Base-by-base conservation (phyloP, 192 early-diverging fungal genomes). In the Neocallimastix lanati region DNA sequence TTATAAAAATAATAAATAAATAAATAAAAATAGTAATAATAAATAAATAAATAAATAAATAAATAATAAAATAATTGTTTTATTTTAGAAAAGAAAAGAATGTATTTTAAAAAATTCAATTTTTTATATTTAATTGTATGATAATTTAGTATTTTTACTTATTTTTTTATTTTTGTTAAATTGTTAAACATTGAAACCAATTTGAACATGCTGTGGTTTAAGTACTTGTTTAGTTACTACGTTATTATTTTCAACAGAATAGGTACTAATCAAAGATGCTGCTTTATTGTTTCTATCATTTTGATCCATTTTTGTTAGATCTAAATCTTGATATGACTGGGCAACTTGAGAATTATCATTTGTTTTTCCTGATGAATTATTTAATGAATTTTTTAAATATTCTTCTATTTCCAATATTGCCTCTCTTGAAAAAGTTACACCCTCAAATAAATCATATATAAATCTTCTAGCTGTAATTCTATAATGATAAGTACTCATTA, bases 371-470 rank as follows among this genome's bases (percentile, higher is more conserved):
- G 50, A 7, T 67, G 50, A n/a, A 25, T n/a, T 25, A n/a, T 67
- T 67, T 16, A 67, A 67, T 67, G 50, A 67, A n/a, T 16, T 67
- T 16, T 67, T 67, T n/a, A 67, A 67, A 9, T 67, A 67, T 67
- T 67, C 50, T 67, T 67, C 50, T 27, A 67, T 67, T 25, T 15
- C 16, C 11, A 67, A n/a, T 67, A 67, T 11, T 25, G 50, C 11
- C 11, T 67, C 50, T 67, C 50, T 67, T 67, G 50, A n/a, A 11
- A n/a, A 67, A 25, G 25, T 21, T 25, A 67, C 11, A n/a, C 25
- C 50, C n/a, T 67, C 92, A 87, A 95, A 95, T 12, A 93, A 82
- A 11, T 94, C 93, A 36, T 91, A 81, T 27, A 95, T 86, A 78
- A 91, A 93, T 29, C 91, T 84, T 40, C 94, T 87, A 21, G 91